Evolutionary conservation across 768 basidiomycete genomes (phyloP).

Genomic region (Mycena rosella): DNA sequence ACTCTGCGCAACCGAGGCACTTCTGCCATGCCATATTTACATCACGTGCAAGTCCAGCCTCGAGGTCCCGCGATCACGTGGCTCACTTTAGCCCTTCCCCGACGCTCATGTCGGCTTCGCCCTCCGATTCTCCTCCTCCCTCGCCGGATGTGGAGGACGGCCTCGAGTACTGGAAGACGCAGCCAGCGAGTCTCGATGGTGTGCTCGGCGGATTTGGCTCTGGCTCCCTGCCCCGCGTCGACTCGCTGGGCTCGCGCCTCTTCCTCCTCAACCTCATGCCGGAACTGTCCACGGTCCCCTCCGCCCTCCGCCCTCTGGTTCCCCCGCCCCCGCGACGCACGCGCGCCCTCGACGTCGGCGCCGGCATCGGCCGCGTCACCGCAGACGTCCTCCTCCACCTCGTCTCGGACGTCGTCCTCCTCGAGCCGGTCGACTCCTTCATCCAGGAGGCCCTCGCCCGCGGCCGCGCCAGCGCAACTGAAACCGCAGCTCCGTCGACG

Average conservation of each 20-base stretch:
- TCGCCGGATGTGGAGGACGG: slow-evolving; percentile 78
- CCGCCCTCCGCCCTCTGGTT: slow-evolving; percentile 70
- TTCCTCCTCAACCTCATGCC: slow-evolving; percentile 88
- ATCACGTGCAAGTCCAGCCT: too few relatives aligned
- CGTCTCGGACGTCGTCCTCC: slow-evolving; percentile 86
- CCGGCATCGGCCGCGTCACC: slow-evolving; percentile 95
- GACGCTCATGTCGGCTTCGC: too few relatives aligned
- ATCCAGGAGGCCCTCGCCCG: slow-evolving; percentile 74
- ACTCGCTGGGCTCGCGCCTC: slow-evolving; percentile 90
- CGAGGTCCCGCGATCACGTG: too few relatives aligned
- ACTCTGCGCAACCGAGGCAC: too few relatives aligned
- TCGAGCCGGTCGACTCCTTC: slow-evolving; percentile 89
- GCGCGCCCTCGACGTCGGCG: slow-evolving; percentile 92
- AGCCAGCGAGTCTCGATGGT: slow-evolving; percentile 87
- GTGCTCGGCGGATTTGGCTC: slow-evolving; percentile 79
- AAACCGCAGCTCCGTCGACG: slow-evolving; percentile 34
- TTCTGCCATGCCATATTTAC: too few relatives aligned
- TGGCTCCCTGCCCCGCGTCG: slow-evolving; percentile 88
- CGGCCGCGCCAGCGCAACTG: slow-evolving; percentile 49
- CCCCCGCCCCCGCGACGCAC: slow-evolving; percentile 50
- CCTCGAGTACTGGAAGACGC: slow-evolving; percentile 87
- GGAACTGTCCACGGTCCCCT: slow-evolving; percentile 80
- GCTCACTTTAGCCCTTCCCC: too few relatives aligned
- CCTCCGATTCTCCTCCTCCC: too few relatives aligned
- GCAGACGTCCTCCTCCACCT: slow-evolving; percentile 90